phyloP scores from a whole-genome alignment of 2,329 filamentous ascomycete genomes.

The Neonectria sp. region DNA sequence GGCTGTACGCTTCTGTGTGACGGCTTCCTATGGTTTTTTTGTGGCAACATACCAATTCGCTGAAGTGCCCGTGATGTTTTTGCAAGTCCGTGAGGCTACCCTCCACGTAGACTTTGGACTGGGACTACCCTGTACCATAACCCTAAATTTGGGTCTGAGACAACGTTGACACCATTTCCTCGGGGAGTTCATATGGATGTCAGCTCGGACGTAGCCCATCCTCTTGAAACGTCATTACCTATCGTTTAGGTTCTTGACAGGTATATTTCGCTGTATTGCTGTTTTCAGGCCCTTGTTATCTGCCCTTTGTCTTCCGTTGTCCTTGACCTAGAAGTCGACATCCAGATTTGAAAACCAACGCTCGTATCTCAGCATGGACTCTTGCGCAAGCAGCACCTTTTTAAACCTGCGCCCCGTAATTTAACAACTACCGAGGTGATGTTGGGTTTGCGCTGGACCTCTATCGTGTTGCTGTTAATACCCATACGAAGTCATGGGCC shows the following conservation, averaged over 20 bases:
- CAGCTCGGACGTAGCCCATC: not conserved
- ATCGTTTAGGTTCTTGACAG: not conserved
- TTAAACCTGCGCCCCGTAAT: not conserved
- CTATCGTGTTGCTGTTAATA: not conserved
- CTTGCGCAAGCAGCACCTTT: not conserved
- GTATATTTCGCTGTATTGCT: not conserved
- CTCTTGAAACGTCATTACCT: not conserved
- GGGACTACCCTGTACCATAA: not conserved
- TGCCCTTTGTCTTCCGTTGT: not conserved
- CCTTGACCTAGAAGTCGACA: not conserved
- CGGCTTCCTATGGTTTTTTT: conserved; percentile 61
- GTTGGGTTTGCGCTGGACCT: not conserved
- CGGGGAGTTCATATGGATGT: not conserved
- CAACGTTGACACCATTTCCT: not conserved
- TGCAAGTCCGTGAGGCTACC: not conserved
- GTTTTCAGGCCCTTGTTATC: no score
- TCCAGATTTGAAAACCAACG: not conserved
- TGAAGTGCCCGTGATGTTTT: not conserved
- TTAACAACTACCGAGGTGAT: no score
- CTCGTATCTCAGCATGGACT: not conserved
- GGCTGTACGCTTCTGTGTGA: conserved; percentile 56
- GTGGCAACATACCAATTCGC: conserved; percentile 55
- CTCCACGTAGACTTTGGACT: not conserved
- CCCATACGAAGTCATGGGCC: not conserved
- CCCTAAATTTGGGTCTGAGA: not conserved